phyloP scores from a whole-genome alignment of 371 early-diverging fungal genomes.

The Mycotypha africana region DNA sequence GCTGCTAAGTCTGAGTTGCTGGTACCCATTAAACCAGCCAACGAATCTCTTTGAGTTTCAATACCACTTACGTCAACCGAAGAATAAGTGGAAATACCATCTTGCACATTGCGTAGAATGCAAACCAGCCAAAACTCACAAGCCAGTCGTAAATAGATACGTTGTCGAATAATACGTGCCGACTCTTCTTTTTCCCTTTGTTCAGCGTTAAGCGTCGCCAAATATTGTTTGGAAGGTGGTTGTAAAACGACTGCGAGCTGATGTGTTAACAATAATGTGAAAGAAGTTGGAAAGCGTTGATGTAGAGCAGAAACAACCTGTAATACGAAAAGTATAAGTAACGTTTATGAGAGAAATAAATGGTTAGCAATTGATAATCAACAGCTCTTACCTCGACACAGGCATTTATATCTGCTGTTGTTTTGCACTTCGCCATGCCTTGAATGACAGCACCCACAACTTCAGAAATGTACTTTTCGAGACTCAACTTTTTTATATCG shows the following conservation, averaged over 20 bases:
- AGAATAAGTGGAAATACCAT: slow-evolving; percentile 50
- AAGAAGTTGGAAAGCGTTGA: slow-evolving; percentile 81
- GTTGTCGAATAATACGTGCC: slow-evolving; percentile 62
- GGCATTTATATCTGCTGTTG: slow-evolving; percentile 69
- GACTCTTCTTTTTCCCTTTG: slow-evolving; percentile 86
- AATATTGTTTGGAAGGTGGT: slow-evolving; percentile 47
- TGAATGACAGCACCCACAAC: slow-evolving; percentile 81
- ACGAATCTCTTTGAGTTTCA: slow-evolving; percentile 47
- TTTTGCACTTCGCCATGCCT: slow-evolving; percentile 66
- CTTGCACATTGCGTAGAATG: slow-evolving; percentile 66
- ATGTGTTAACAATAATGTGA: slow-evolving; percentile 63
- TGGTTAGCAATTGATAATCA: neutral
- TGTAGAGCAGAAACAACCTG: slow-evolving; percentile 85
- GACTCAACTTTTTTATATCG: slow-evolving; percentile 79
- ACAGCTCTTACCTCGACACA: slow-evolving; percentile 84
- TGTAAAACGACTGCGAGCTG: slow-evolving; percentile 52
- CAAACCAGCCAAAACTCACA: slow-evolving; percentile 85
- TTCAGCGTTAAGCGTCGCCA: slow-evolving; percentile 58
- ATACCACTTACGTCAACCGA: slow-evolving; percentile 46
- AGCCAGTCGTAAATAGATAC: slow-evolving; percentile 66
- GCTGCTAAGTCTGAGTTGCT: neutral
- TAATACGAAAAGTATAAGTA: no score
- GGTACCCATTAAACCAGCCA: slow-evolving; percentile 47
- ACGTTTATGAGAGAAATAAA: neutral
- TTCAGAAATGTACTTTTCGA: slow-evolving; percentile 96